Base-by-base conservation (phyloP, 805 yeast genomes). In the Candida cerambycidarum region DNA sequence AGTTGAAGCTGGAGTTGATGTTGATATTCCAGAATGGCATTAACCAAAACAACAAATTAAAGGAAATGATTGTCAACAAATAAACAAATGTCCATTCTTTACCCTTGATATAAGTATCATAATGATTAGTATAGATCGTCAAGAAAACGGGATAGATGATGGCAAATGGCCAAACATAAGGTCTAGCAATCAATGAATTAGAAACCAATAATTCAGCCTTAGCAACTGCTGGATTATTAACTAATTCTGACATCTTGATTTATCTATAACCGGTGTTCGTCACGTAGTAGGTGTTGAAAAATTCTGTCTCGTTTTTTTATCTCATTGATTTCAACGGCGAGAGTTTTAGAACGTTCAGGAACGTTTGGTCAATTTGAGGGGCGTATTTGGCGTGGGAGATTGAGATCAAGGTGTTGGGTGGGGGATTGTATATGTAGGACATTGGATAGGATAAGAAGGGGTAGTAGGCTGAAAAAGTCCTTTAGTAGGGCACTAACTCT, bases 81-180 rank as follows among this genome's bases (percentile, higher is more conserved):
- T 80, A 90, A 28, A 92, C 93, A 62, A 87, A 88, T 0, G 98
- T 93, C 98, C 99, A 93, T 67, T 92, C 99, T 35, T 84, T 76
- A 18, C 97, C 97, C 34, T 77, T 85, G 56, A 92, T 85, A 59
- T 87, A 87, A 44, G 66, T 71, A 44, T 92, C 98, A 62, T 92
- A 92, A 44, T 82, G 79, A 46, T 68, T 66, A 45, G 62, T 55
- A 61, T 86, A 92, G 30, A 87, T 61, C 55, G 85, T 80, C 41
- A 69, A 67, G 61, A 86, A 87, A 14, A 76, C 57, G 5, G 96
- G 96, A 59, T 92, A 92, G 34, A 88, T 64, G 35, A 84, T 73
- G 45, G 84, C 62, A 62, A 89, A 90, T 8, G 96, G 96, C 74
- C 86, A 79, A 17, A 85, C 83, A 57, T 87, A 90, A 4, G 96